Evolutionary conservation across 306 rosid genomes (phyloP), one percentile per base, ranked within the genome.

Genomic region (Quercus glauca): DNA sequence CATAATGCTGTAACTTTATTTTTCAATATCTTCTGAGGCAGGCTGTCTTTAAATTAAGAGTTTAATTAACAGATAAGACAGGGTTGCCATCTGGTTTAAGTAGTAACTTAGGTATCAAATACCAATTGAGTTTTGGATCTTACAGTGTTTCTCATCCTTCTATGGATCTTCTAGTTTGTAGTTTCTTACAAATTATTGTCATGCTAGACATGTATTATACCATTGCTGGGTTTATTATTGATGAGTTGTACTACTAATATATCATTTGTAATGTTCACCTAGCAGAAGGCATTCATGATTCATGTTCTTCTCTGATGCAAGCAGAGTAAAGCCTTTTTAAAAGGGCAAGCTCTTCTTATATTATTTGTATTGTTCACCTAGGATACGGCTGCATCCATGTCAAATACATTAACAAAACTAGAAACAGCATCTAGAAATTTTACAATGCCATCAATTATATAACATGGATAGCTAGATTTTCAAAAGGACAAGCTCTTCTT

Each of bases 341-440:
- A 2, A 41, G 45, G 45, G 2, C 45, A 8, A 41, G 45, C 45
- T 7, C 45, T 41, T 41, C 45, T 41, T 37, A 37, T 37, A 37
- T 37, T 37, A 37, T 37, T 37, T 37, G 45, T 37, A 8, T 11
- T 2, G 45, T 37, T 37, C 45, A 41, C 45, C 45, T 89, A 0
- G 97, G 98, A 64, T 91, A 91, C 17, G 91, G 94, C 94, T 93
- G 89, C 65, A 85, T 56, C 56, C 76, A 43, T 25, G n/a, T 3
- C 13, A 59, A 17, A 28, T 9, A 12, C 5, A 57, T 41, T 12
- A 26, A 4, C 72, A 33, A 19, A 25, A 9, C 26, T 18, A 8
- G 43, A 67, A 67, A 67, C 7, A 67, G 26, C 23, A 33, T 29
- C 9, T 3, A 8, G 25, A 35, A 59, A 21, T 23, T 9, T 59